These are phyloP conservation scores for Beauveria varroae DNA, from an alignment of 2,329 filamentous ascomycete species.

Conservation along the genomic window DNA sequence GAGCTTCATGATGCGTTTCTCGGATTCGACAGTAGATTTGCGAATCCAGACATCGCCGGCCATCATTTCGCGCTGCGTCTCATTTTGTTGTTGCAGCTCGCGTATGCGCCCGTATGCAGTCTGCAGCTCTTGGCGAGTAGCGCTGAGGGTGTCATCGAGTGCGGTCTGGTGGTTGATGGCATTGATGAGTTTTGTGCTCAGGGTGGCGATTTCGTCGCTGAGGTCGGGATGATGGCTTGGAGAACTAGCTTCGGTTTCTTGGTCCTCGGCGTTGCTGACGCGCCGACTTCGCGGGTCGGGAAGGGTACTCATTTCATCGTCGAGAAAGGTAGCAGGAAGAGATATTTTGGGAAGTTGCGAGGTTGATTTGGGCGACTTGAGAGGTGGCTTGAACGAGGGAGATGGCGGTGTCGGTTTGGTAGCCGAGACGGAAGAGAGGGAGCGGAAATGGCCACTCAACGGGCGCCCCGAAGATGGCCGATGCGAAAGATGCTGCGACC, in stretches of 20 bases:
- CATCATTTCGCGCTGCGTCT: constrained; percentile 64
- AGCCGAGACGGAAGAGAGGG: constrained; percentile 44
- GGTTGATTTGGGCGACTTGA: constrained; percentile 29
- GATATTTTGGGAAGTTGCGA: constrained; percentile 29
- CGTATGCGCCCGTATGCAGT: constrained; percentile 58
- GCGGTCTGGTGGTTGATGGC: constrained; percentile 95
- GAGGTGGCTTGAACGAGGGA: constrained; percentile 25
- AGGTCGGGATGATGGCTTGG: constrained; percentile 42
- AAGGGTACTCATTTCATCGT: constrained; percentile 60
- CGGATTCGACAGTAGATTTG: constrained; percentile 65
- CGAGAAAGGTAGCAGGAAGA: constrained; percentile 38
- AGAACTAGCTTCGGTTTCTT: constrained; percentile 26
- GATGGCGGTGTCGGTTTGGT: constrained; percentile 23
- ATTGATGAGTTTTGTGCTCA: constrained; percentile 94
- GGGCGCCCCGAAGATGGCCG: constrained; percentile 24
- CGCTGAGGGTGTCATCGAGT: constrained; percentile 80
- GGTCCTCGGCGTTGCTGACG: constrained; percentile 30
- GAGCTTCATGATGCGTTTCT: constrained; percentile 53
- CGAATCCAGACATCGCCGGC: constrained; percentile 68
- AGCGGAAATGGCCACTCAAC: constrained; percentile 41
- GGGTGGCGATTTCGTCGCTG: constrained; percentile 70
- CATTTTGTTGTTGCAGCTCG: constrained; percentile 58
- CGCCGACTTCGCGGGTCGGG: constrained; percentile 54
- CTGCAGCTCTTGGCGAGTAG: constrained; percentile 77
- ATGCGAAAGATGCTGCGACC: constrained; percentile 37